Evolutionary conservation across 805 yeast species (phyloP).

Genomic region (Tetrapisispora pingtungensis): DNA sequence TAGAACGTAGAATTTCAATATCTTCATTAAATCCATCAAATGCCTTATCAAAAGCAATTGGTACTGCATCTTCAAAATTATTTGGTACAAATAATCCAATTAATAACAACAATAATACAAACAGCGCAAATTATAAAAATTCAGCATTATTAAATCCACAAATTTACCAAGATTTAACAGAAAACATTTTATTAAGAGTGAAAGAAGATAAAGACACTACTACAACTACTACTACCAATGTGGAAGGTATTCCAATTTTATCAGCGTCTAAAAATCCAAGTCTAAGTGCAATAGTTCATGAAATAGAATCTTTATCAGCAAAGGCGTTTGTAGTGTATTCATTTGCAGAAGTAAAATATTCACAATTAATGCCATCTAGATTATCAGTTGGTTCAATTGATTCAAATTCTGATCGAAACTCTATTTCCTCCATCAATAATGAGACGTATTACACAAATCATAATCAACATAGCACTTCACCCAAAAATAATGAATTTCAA

Average conservation of each 20-base stretch:
- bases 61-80: conserved; percentile 76
- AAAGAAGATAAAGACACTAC: conserved; percentile 5
- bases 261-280: conserved; percentile 4
- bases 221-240: neutral
- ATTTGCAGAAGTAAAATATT: conserved; percentile 84
- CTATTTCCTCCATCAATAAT: conserved; percentile 31
- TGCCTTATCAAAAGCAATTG: conserved; percentile 80
- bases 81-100: conserved; percentile 42
- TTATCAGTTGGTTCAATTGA: neutral
- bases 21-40: conserved; percentile 67
- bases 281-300: conserved; percentile 28
- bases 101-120: conserved; percentile 10
- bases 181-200: conserved; percentile 23
- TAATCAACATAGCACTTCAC: neutral
- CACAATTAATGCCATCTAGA: conserved; percentile 59
- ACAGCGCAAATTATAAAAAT: conserved; percentile 15
- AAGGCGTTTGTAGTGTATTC: conserved; percentile 82
- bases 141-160: conserved; percentile 20
- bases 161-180: conserved; percentile 25
- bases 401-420: neutral
- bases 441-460: conserved; percentile 8
- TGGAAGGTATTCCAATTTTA: too few species aligned
- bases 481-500: neutral
- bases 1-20: conserved; percentile 55
- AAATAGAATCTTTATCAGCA: conserved; percentile 69